Evolutionary conservation across 306 rosid species (phyloP), one percentile per base, ranked within the genome.

Genomic region (Cucurbita ficifolia): DNA sequence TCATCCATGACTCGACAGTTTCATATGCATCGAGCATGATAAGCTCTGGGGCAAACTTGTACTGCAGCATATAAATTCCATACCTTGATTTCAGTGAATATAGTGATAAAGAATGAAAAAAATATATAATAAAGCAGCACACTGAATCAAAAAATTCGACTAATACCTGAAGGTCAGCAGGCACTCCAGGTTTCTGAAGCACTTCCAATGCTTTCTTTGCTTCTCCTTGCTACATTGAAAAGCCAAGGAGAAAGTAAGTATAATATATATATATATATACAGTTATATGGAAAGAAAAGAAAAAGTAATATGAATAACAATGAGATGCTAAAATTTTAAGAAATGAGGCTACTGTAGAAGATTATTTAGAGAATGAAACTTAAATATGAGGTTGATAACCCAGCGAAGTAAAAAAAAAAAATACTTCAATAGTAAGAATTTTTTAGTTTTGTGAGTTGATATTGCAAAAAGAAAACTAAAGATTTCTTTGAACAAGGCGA

Each of bases 1-100:
- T 70, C 96, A 89, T 89, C 98, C 98, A 94, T 46, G 98, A 90
- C 80, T 90, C 98, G 75, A 94, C 98, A 74, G 97, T 92, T 82
- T 94, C 98, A 78, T 94, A 94, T 70, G 96, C 98, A 86, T 94
- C 98, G 68, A 94, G 98, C 83, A 95, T 84, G 75, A 90, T 89
- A 43, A 94, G 95, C 81, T 94, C 97, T 40, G 98, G 96, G n/a
- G 92, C 97, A 77, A 94, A 94, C 84, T 90, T 94, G 82, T 90
- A 94, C 98, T 90, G 87, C 88, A 75, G 53, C 52, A 58, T 5
- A 79, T 70, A 69, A 73, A 42, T 80, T 45, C 22, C 63, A 75
- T 38, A 21, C 17, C 38, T 53, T 22, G 42, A 53, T 50, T 63
- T 10, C 14, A 14, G 36, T 38, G 54, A 61, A 49, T 22, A 38